Conservation (phyloP, 208 protist genomes). For the Leishmania lainsoni region DNA sequence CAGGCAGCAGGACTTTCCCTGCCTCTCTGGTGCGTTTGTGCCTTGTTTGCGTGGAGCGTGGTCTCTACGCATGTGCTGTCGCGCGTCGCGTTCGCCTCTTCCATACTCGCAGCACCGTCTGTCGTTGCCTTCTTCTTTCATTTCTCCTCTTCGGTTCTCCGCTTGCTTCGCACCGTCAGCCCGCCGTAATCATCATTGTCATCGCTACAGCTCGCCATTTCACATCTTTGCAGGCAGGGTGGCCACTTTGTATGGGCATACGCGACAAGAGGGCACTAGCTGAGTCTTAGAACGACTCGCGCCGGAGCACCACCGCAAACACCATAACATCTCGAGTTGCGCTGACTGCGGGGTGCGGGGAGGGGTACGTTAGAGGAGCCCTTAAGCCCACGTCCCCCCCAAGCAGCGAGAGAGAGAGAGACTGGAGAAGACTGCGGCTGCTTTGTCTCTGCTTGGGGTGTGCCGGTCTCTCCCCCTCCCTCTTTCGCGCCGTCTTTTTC, state of each 20-base stretch:
- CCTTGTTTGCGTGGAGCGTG: background rate
- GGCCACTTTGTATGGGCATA: background rate
- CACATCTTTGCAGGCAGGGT: background rate
- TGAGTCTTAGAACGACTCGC: background rate
- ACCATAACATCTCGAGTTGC: background rate
- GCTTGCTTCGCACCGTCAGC: background rate
- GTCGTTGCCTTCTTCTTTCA: background rate
- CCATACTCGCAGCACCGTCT: background rate
- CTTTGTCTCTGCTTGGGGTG: background rate
- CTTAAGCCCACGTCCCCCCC: conserved; percentile 5
- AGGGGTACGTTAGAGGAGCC: background rate
- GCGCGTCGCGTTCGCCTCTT: background rate
- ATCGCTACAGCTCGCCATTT: background rate
- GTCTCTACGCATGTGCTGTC: background rate
- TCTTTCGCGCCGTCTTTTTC: background rate
- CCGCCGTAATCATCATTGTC: background rate
- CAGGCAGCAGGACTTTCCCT: background rate
- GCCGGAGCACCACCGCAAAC: background rate
- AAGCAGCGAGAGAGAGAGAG: background rate
- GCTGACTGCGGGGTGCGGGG: background rate
- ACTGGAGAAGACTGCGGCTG: background rate
- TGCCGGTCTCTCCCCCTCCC: background rate
- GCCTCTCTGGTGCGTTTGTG: background rate
- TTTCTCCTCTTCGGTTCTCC: background rate
- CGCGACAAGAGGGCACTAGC: background rate